These are phyloP conservation scores for Talaromyces sp. DNA, from an alignment of 2,329 filamentous ascomycete genomes.

Conservation along the genomic window DNA sequence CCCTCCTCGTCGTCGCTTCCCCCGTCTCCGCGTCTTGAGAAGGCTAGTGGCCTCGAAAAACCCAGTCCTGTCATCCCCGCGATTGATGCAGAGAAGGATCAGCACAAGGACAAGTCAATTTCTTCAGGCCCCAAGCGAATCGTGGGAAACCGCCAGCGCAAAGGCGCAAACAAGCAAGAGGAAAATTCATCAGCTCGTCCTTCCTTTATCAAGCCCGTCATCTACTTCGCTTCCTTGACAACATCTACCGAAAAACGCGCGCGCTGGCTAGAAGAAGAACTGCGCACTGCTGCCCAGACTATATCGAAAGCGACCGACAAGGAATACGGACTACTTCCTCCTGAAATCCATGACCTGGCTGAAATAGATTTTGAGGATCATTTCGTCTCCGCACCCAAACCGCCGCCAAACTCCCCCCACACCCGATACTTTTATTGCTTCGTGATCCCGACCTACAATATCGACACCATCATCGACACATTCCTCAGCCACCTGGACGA, in stretches of 20 bases:
- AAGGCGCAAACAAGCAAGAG: slow-evolving; percentile 19
- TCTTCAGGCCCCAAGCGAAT: slow-evolving; percentile 28
- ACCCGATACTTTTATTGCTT: slow-evolving; percentile 75
- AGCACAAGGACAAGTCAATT: not conserved
- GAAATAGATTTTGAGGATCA: slow-evolving; percentile 91
- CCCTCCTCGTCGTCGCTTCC: slow-evolving; percentile 25
- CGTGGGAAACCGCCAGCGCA: slow-evolving; percentile 27
- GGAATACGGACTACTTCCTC: slow-evolving; percentile 43
- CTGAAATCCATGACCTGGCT: slow-evolving; percentile 70
- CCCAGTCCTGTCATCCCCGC: not conserved
- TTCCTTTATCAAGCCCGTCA: slow-evolving; percentile 55
- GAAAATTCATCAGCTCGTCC: slow-evolving; percentile 15
- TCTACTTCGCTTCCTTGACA: slow-evolving; percentile 89
- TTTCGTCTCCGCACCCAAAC: slow-evolving; percentile 72
- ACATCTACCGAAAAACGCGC: slow-evolving; percentile 74
- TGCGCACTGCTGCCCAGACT: slow-evolving; percentile 42
- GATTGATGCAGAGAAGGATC: not conserved
- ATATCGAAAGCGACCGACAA: slow-evolving; percentile 18
- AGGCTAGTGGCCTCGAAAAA: not conserved
- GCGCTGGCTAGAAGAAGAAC: slow-evolving; percentile 53
- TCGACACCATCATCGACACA: slow-evolving; percentile 83
- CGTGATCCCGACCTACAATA: slow-evolving; percentile 87
- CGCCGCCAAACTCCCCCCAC: slow-evolving; percentile 38
- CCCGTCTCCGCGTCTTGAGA: slow-evolving; percentile 20
- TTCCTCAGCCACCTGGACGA: slow-evolving; percentile 84